phyloP scores from a whole-genome alignment of 805 yeast species.

The Cyberlindnera americana region DNA sequence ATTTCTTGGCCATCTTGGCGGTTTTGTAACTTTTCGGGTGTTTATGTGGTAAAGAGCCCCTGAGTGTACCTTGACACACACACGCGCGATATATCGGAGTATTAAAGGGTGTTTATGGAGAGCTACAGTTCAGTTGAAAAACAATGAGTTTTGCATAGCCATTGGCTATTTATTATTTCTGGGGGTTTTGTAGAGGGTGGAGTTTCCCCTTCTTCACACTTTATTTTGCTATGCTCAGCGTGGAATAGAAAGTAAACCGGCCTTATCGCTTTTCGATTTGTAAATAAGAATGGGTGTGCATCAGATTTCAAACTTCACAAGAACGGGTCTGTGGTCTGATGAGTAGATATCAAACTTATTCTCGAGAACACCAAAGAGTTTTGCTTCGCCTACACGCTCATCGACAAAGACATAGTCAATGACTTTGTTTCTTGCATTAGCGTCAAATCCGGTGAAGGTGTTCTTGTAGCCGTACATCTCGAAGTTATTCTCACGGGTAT shows the following conservation, averaged over 20 bases:
- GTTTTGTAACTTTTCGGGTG: slow-evolving; percentile 4
- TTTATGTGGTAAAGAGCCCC: not conserved
- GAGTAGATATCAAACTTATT: slow-evolving; percentile 8
- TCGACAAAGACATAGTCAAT: slow-evolving; percentile 31
- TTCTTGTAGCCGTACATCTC: slow-evolving; percentile 39
- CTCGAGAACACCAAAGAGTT: slow-evolving; percentile 37
- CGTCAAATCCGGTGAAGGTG: slow-evolving; percentile 50
- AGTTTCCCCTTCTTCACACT: too few species aligned
- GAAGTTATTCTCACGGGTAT: slow-evolving; percentile 28
- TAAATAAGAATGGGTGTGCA: too few species aligned
- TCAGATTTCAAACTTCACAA: slow-evolving; percentile 26
- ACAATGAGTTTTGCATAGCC: too few species aligned
- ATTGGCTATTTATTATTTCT: too few species aligned
- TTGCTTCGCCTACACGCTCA: slow-evolving; percentile 13
- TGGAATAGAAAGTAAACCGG: too few species aligned
- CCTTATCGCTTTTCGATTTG: too few species aligned
- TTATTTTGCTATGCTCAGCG: too few species aligned
- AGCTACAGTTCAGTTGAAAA: too few species aligned
- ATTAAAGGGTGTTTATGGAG: too few species aligned
- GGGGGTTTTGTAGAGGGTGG: too few species aligned
- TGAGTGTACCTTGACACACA: too few species aligned
- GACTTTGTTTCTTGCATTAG: slow-evolving; percentile 28
- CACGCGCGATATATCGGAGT: slow-evolving; percentile 8
- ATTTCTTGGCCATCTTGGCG: not conserved
- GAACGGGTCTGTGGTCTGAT: slow-evolving; percentile 48